These are phyloP conservation scores for Polytrichum formosum DNA, from an alignment of 225 moss, liverwort and hornwort species.

Conservation along the genomic window DNA sequence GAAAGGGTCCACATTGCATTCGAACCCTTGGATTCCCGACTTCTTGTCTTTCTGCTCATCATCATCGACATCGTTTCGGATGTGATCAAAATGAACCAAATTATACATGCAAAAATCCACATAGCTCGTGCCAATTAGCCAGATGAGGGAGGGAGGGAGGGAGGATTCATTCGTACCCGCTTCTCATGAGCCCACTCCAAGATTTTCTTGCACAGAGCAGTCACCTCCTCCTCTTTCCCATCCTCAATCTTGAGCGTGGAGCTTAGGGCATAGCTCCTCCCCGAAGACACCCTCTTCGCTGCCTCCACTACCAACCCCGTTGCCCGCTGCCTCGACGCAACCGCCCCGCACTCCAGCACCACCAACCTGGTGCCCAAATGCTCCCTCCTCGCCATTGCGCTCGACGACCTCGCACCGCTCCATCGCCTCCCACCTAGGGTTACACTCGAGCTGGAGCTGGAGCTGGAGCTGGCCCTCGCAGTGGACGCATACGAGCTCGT, in stretches of 20 bases:
- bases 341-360: slow-evolving; percentile 27
- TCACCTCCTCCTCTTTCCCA: slow-evolving; percentile 75
- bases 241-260: slow-evolving; percentile 85
- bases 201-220: slow-evolving; percentile 63
- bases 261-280: slow-evolving; percentile 87
- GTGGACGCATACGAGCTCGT: slow-evolving; percentile 20
- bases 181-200: slow-evolving; percentile 69
- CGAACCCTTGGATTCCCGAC: slow-evolving; percentile 81
- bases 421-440: slow-evolving; percentile 28
- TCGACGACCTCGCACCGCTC: slow-evolving; percentile 15
- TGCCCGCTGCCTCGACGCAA: slow-evolving; percentile 6
- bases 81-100: background rate
- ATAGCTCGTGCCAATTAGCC: no score
- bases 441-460: slow-evolving; percentile 8
- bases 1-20: slow-evolving; percentile 90
- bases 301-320: slow-evolving; percentile 63
- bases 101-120: no score
- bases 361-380: slow-evolving; percentile 42
- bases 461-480: slow-evolving; percentile 14
- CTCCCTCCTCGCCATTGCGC: slow-evolving; percentile 19
- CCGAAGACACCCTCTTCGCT: slow-evolving; percentile 69
- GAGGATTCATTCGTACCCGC: slow-evolving; percentile 23
- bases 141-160: no score
- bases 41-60: slow-evolving; percentile 60
- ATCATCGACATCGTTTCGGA: background rate